Evolutionary conservation across 2,329 filamentous ascomycete species (phyloP), one percentile per base, ranked within the genome.

Genomic region (Fusarium equiseti): DNA sequence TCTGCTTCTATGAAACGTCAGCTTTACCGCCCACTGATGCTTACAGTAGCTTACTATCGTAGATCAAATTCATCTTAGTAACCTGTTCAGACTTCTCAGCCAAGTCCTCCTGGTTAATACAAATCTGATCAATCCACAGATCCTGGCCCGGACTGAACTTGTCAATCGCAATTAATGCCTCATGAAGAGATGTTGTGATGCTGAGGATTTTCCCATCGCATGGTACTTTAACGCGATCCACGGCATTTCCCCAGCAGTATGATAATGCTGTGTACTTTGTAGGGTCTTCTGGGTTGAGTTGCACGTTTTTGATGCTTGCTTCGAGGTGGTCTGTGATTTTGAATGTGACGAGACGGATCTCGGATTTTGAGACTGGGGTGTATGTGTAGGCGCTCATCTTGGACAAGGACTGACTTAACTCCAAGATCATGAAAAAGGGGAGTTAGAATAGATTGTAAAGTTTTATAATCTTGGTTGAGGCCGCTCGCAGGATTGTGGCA

Each of bases 121-220:
- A 73, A 24, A 72, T 66, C 26, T 73, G 70, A 16, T 73, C 71
- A 12, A 73, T 58, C 70, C 70, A 72, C 4, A 73, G 9, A 22
- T 59, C n/a, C 2, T 61, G 38, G 6, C 66, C 46, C 0, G 67
- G 71, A 10, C 52, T 66, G 12, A 61, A 63, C 24, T 61, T 65
- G 42, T 50, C 26, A 4, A 68, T 52, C n/a, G 60, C 63, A 0
- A 45, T 2, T 8, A 73, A 35, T 1, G 66, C 60, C 40, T 71
- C 63, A 9, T 66, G 40, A 6, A 73, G 56, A 3, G 71, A 48
- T 3, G 55, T 45, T 1, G 71, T 73, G 18, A 73, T 57, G 4
- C 15, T 59, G 2, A 70, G 53, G 1, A 31, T n/a, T 15, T 32
- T 50, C 1, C 63, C 66, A 31, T 68, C n/a, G n/a, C n/a, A n/a